Conservation (phyloP, 2,329 filamentous ascomycete species). For the Fusarium pilosicola region DNA sequence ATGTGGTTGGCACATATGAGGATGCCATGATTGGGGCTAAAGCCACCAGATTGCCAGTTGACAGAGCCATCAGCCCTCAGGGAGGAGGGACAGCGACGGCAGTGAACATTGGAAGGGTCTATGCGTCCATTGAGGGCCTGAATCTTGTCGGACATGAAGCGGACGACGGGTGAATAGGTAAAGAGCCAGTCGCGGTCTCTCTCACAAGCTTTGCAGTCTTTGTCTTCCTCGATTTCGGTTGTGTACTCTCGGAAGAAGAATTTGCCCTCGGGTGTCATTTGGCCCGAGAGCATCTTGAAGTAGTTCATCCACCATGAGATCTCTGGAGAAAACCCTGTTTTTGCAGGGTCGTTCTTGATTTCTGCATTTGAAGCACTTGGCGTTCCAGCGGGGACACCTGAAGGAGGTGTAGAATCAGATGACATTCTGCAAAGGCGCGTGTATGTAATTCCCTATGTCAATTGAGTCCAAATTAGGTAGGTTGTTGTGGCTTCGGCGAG, state of each 20-base stretch:
- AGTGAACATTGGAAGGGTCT: slow-evolving; percentile 79
- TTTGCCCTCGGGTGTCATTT: slow-evolving; percentile 73
- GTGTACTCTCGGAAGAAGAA: slow-evolving; percentile 82
- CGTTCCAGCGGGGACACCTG: slow-evolving; percentile 26
- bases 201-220: slow-evolving; percentile 85
- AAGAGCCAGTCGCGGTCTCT: slow-evolving; percentile 85
- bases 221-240: slow-evolving; percentile 78
- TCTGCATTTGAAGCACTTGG: slow-evolving; percentile 40
- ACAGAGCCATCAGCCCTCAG: slow-evolving; percentile 67
- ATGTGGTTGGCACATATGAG: slow-evolving; percentile 93
- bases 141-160: slow-evolving; percentile 87
- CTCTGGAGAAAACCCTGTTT: slow-evolving; percentile 71
- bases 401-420: slow-evolving; percentile 24
- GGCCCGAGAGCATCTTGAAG: slow-evolving; percentile 82
- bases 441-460: not conserved
- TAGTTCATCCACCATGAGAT: slow-evolving; percentile 80
- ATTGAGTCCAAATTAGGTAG: not conserved
- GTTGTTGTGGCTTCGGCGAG: not conserved
- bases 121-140: slow-evolving; percentile 80
- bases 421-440: slow-evolving; percentile 28
- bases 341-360: slow-evolving; percentile 67
- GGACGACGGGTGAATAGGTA: slow-evolving; percentile 83
- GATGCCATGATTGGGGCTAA: slow-evolving; percentile 87
- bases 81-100: slow-evolving; percentile 76
- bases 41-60: slow-evolving; percentile 79